These are phyloP conservation scores for Ajuga chamaepitys DNA, from an alignment of 257 asterid species.

Conservation along the genomic window DNA sequence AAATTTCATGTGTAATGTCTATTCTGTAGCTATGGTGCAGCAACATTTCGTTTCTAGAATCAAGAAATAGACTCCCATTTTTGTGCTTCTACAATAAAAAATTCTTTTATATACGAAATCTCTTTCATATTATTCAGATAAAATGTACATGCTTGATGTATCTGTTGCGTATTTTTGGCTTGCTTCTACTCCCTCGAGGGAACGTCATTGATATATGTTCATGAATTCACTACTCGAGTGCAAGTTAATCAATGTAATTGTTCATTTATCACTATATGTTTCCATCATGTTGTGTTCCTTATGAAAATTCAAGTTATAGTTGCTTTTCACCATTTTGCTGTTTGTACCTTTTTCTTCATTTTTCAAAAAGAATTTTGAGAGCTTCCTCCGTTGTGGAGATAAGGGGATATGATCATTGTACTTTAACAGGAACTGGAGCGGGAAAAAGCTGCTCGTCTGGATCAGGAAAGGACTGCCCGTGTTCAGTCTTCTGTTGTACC, in stretches of 20 bases:
- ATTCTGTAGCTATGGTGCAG: not conserved
- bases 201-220: not conserved
- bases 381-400: not conserved
- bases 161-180: not conserved
- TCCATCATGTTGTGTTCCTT: not conserved
- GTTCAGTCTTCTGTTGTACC: slow-evolving; percentile 46
- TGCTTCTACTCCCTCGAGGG: not conserved
- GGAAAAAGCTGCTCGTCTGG: slow-evolving; percentile 83
- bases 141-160: not conserved
- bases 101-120: not conserved
- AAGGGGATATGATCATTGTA: not conserved
- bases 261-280: not conserved
- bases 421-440: slow-evolving; percentile 66
- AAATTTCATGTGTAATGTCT: not conserved
- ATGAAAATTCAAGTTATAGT: not conserved
- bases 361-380: not conserved
- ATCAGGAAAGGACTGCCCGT: slow-evolving; percentile 70
- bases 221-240: not conserved
- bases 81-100: not conserved
- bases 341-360: not conserved
- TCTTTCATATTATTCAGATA: no score
- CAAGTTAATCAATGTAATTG: not conserved
- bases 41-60: not conserved
- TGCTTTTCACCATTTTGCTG: not conserved
- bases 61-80: not conserved